These are phyloP conservation scores for Epichloe elymi DNA, from an alignment of 2,329 filamentous ascomycete species.

Conservation along the genomic window DNA sequence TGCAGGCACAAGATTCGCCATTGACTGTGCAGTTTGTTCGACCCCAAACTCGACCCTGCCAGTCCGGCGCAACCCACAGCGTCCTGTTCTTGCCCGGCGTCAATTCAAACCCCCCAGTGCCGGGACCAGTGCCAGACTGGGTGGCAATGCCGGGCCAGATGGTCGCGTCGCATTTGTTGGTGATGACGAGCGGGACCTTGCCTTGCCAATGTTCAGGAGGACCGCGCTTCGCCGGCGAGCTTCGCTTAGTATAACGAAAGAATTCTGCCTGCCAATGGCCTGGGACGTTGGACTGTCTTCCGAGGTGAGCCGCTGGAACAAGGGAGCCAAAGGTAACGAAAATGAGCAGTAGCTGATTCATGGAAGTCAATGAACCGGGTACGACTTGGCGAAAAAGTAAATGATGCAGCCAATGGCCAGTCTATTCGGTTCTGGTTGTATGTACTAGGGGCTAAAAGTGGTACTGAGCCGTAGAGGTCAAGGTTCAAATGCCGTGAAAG, in stretches of 20 bases:
- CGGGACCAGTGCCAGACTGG: constrained; percentile 56
- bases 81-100: constrained; percentile 41
- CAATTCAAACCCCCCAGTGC: constrained; percentile 55
- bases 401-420: background rate
- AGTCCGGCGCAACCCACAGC: constrained; percentile 56
- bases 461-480: background rate
- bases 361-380: constrained; percentile 4
- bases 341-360: constrained; percentile 12
- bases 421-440: background rate
- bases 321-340: constrained; percentile 11
- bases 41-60: constrained; percentile 74
- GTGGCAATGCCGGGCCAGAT: constrained; percentile 69
- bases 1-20: constrained; percentile 52
- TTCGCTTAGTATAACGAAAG: constrained; percentile 14
- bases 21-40: constrained; percentile 74
- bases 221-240: constrained; percentile 15
- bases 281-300: constrained; percentile 6
- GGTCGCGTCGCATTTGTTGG: constrained; percentile 56
- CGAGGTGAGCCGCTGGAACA: constrained; percentile 8
- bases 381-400: background rate
- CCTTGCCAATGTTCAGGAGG: constrained; percentile 22
- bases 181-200: constrained; percentile 49
- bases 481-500: background rate
- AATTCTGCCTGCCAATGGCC: constrained; percentile 16
- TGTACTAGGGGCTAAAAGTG: background rate